Conservation (phyloP, 2,329 filamentous ascomycete species). For the Calonectria naviculata region DNA sequence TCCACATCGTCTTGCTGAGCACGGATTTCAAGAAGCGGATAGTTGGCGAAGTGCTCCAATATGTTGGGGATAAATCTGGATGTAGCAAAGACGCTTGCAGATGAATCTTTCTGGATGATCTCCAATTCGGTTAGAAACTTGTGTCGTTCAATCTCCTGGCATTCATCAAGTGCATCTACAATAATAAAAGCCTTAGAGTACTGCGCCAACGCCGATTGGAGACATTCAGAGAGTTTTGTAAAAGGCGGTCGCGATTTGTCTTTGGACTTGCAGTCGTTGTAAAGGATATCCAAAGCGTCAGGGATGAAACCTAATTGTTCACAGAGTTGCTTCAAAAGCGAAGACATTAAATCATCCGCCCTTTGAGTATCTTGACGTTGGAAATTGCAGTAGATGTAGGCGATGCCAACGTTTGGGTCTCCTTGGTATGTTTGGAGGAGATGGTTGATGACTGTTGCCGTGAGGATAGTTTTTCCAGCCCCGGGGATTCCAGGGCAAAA, state of each 20-base stretch:
- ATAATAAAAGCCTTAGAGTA: slow-evolving; percentile 3
- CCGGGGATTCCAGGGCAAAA: slow-evolving; percentile 11
- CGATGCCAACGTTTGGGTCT: neutral
- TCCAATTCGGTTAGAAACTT: neutral
- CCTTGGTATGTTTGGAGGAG: neutral
- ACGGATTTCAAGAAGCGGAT: slow-evolving; percentile 1
- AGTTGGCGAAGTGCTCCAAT: neutral
- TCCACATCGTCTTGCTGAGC: slow-evolving; percentile 3
- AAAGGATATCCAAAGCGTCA: neutral
- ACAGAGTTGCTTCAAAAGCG: neutral
- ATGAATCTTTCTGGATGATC: neutral
- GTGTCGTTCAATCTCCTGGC: neutral
- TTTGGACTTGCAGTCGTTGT: neutral
- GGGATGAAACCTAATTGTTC: neutral
- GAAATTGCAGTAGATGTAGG: slow-evolving; percentile 12
- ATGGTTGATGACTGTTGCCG: slow-evolving; percentile 1
- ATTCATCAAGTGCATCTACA: slow-evolving; percentile 13
- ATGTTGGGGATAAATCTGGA: neutral
- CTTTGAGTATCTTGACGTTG: slow-evolving; percentile 9
- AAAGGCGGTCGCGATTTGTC: neutral
- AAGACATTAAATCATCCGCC: neutral
- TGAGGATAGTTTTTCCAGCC: slow-evolving; percentile 10
- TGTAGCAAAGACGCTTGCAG: neutral
- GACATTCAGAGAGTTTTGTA: neutral
- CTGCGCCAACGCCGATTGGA: neutral